Base-by-base conservation (phyloP, 345 rosid genomes). In the Arabidopsis arenosa region DNA sequence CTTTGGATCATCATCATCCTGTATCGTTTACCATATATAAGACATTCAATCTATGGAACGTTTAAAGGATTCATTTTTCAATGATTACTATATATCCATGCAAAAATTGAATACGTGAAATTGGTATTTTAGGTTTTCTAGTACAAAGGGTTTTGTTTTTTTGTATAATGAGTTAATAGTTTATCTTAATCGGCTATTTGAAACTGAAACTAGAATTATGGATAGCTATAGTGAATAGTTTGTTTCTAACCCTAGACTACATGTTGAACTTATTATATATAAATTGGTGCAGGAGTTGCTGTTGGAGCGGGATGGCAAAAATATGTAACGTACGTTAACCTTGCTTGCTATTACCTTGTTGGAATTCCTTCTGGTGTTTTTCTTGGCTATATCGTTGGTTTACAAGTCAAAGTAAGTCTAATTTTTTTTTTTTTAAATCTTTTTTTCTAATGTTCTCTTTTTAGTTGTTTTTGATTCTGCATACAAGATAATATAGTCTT, bases 281-380 rank as follows among this genome's bases (percentile, higher is more conserved):
- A 28, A 17, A 61, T 6, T 5, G 55, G 58, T 43, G 60, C 75
- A 91, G 94, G 97, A 66, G 93, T 91, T 33, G 95, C 90, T 15
- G 35, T 89, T 37, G 93, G 95, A 52, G 88, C 89, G 26, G 95
- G 95, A 44, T 85, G 93, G 97, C 95, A 91, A 63, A 81, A 88
- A 68, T 81, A 68, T 3, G 97, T 89, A 9, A 87, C 93, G 0
- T 86, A 82, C 17, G 87, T 88, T 62, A 88, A 91, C 76, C 67
- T 91, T 30, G 82, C 89, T 23, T 85, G 87, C 73, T 91, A 89
- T 80, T 91, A 89, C 76, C 35, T 86, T 13, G 65, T 91, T 30
- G 95, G 93, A n/a, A 84, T 91, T 68, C 95, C 97, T 0, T 60
- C 84, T 1, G 97, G 95, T 13, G 45, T 85, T 36, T 59, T 84